Conservation (phyloP, 345 rosid genomes). For the Gossypium turneri region DNA sequence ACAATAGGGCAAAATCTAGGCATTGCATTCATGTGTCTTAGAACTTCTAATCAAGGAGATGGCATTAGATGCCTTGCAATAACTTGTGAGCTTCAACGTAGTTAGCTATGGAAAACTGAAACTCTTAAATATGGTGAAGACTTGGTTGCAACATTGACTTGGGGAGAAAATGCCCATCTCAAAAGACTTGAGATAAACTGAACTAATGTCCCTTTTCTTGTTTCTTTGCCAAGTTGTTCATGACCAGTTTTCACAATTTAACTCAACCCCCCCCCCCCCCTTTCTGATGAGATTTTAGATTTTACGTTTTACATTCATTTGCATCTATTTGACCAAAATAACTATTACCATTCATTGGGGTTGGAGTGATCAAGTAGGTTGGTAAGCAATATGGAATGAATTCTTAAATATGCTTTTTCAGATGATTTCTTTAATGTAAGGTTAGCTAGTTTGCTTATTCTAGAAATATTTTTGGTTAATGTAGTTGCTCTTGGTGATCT, state of each 20-base stretch:
- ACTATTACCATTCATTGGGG: background rate
- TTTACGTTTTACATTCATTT: background rate
- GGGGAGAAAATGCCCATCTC: background rate
- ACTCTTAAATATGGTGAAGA: background rate
- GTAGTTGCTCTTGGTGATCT: background rate
- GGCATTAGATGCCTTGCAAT: background rate
- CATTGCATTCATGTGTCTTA: background rate
- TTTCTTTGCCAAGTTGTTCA: background rate
- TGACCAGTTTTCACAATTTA: background rate
- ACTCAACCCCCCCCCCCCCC: background rate
- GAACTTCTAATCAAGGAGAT: background rate
- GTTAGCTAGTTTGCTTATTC: background rate
- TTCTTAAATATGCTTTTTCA: background rate
- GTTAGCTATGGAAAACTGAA: background rate
- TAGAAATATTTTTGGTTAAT: background rate
- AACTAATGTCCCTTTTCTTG: background rate
- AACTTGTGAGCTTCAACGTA: background rate
- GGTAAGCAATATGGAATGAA: background rate
- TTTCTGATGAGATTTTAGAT: background rate
- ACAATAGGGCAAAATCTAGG: background rate
- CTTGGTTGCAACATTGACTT: background rate
- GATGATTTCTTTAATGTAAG: background rate
- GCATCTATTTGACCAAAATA: background rate
- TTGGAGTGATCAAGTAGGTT: background rate
- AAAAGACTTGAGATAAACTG: background rate